These are phyloP conservation scores for Penicillium argentinense DNA, from an alignment of 495 filamentous ascomycete genomes.

Conservation along the genomic window DNA sequence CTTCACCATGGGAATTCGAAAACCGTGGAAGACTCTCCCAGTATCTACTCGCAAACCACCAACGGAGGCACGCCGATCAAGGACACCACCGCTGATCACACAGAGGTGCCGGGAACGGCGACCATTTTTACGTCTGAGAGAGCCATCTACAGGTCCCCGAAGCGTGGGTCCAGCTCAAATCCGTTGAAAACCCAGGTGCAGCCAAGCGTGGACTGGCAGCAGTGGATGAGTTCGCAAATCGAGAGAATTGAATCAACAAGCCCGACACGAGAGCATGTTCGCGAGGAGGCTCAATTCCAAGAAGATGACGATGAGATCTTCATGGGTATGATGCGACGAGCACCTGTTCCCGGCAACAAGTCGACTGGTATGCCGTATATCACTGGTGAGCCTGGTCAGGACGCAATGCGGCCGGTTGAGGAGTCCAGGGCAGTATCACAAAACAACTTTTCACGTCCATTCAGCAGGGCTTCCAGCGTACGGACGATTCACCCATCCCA, in stretches of 20 bases:
- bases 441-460: slow-evolving; percentile 40
- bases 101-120: slow-evolving; percentile 38
- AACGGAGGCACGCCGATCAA: slow-evolving; percentile 41
- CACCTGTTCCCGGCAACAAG: neutral
- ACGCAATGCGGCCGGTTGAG: slow-evolving; percentile 7
- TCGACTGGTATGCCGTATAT: neutral
- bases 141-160: slow-evolving; percentile 38
- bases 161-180: slow-evolving; percentile 11
- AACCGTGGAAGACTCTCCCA: slow-evolving; percentile 37
- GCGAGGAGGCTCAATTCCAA: slow-evolving; percentile 60
- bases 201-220: slow-evolving; percentile 45
- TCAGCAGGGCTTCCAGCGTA: slow-evolving; percentile 35
- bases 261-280: slow-evolving; percentile 49
- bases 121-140: slow-evolving; percentile 46
- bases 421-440: slow-evolving; percentile 12
- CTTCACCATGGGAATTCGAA: neutral
- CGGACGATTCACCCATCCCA: slow-evolving; percentile 26
- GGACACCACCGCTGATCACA: slow-evolving; percentile 8
- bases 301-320: slow-evolving; percentile 40
- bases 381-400: neutral
- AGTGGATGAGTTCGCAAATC: slow-evolving; percentile 50
- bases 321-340: slow-evolving; percentile 11
- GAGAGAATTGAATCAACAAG: slow-evolving; percentile 35
- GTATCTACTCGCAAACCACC: slow-evolving; percentile 57
- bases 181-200: slow-evolving; percentile 4